Evolutionary conservation across 1,139 yeast species (phyloP).

Genomic region (Pneumocystis oryctolagi): DNA sequence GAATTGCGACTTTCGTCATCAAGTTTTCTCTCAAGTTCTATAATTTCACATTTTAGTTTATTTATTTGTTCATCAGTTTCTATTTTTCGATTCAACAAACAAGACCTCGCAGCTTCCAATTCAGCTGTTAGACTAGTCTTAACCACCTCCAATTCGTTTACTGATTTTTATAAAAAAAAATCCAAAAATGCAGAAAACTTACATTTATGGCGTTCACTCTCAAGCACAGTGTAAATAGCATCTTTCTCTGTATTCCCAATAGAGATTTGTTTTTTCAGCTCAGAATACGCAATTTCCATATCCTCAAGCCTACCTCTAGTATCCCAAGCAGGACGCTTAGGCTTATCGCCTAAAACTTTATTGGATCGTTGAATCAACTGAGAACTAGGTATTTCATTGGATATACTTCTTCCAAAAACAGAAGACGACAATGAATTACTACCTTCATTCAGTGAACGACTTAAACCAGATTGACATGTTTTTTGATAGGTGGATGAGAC

Average conservation of each 20-base stretch:
- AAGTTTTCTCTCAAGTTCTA: neutral
- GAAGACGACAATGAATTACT: neutral
- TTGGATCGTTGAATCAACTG: neutral
- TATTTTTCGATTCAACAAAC: neutral
- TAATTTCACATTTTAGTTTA: neutral
- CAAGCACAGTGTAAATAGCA: neutral
- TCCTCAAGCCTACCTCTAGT: constrained; percentile 15
- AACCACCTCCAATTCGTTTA: neutral
- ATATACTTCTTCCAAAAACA: neutral
- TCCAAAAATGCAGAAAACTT: neutral
- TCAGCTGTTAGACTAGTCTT: neutral
- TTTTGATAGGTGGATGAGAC: neutral
- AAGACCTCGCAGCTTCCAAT: neutral
- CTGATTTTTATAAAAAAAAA: neutral
- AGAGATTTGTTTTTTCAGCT: constrained; percentile 6
- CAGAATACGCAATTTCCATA: constrained; percentile 13
- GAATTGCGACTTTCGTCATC: neutral
- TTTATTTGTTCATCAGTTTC: neutral
- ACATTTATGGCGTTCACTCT: constrained; percentile 1
- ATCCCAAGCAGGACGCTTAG: constrained; percentile 14
- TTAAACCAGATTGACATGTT: neutral
- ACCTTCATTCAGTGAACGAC: neutral
- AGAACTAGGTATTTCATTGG: neutral
- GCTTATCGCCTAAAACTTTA: neutral
- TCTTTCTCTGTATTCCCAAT: neutral